Base-by-base conservation (phyloP, 2,329 filamentous ascomycete genomes). In the Curvularia eragrostidis region DNA sequence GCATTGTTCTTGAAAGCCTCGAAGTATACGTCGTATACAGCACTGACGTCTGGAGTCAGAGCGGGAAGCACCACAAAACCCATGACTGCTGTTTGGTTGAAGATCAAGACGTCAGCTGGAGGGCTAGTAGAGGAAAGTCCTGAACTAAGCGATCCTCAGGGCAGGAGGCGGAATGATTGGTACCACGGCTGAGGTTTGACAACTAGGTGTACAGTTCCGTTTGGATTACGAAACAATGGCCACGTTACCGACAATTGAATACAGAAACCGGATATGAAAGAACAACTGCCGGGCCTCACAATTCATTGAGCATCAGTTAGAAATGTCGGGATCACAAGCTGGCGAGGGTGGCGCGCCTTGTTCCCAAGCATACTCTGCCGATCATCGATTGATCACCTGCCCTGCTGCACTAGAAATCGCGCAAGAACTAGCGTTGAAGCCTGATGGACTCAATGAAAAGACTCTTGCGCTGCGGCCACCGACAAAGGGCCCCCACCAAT, bases 21-120 rank as follows among this genome's bases (percentile, higher is more conserved):
- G 59, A 83, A 83, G 70, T 83, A 83, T 48, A 77, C 71, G 55
- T 82, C 77, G 71, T 82, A 83, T 32, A 82, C 75, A 32, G 70
- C 71, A 28, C 75, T 73, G 65, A 83, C 81, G 63, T 83, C 81
- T 5, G 79, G 76, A 54, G 81, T 77, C 32, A 82, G 69, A 13
- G 80, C 79, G 21, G 81, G 81, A 21, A 80, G 67, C n/a, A 82
- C 75, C 24, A 77, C 73, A 54, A 78, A 78, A 15, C 64, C 65
- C 67, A 72, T 72, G 18, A 32, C 52, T 30, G 44, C 15, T 18
- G 12, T 23, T 30, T 54, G 19, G 28, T 47, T 13, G 3, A 26
- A 13, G 4, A 9, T 13, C 19, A 19, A 26, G 4, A 12, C 28
- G 13, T 38, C 10, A 24, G n/a, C 23, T 8, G 5, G 18, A 21